These are phyloP conservation scores for Litsea cubeba DNA, from an alignment of 164 flowering plant genomes.

Conservation along the genomic window DNA sequence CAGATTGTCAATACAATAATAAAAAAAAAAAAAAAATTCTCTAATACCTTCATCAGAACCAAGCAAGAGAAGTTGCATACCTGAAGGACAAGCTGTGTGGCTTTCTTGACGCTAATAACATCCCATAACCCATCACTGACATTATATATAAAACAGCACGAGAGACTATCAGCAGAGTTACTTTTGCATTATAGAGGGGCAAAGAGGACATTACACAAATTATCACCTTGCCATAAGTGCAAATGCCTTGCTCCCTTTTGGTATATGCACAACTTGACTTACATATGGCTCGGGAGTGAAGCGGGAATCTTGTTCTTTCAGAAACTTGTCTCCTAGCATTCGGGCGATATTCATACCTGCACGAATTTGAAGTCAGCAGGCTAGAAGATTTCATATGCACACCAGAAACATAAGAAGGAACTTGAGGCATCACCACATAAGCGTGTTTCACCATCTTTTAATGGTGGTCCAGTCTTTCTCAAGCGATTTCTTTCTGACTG, in stretches of 20 bases:
- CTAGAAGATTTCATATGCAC: constrained; percentile 5
- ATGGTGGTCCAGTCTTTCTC: constrained; percentile 54
- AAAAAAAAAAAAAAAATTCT: neutral
- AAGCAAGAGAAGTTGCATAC: constrained; percentile 25
- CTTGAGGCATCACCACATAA: constrained; percentile 51
- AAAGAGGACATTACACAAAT: neutral
- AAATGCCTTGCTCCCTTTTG: constrained; percentile 55
- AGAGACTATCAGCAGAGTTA: neutral
- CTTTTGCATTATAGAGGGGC: neutral
- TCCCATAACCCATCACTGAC: constrained; percentile 99
- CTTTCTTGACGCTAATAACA: constrained; percentile 71
- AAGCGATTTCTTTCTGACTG: constrained; percentile 69
- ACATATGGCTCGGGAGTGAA: constrained; percentile 87
- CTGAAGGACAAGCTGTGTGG: constrained; percentile 73
- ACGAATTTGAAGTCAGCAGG: neutral
- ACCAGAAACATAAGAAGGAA: neutral
- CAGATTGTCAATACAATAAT: neutral
- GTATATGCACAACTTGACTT: constrained; percentile 62
- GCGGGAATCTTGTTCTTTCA: constrained; percentile 85
- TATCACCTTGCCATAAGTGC: constrained; percentile 84
- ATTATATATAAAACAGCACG: neutral
- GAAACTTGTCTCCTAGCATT: constrained; percentile 96
- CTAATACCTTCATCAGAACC: neutral
- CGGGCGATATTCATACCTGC: constrained; percentile 90
- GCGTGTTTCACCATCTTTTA: constrained; percentile 87